Base-by-base conservation (phyloP, 2,329 filamentous ascomycete species). In the Cladorrhinum sp. region DNA sequence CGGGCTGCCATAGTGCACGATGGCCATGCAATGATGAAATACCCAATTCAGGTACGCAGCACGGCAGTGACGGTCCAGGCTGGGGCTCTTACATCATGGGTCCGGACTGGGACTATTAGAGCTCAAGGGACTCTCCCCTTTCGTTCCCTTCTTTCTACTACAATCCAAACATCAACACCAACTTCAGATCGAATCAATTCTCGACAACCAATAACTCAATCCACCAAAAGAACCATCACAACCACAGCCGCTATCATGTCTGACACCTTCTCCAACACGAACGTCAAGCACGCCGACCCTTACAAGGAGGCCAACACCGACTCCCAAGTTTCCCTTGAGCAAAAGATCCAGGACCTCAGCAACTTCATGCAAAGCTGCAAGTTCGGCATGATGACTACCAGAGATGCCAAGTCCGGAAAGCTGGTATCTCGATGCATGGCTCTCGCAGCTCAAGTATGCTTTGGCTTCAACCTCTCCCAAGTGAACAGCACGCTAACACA, bases 351-450 rank as follows among this genome's bases (percentile, higher is more conserved):
- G 61, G 90, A 90, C 62, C 82, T 96, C 41, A 78, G 81, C 68
- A 77, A 79, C 13, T 96, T 96, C 74, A 83, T 91, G 71, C 81
- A 84, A 38, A 80, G 81, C 64, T 84, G 82, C 79, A 96, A 96
- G 77, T 96, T 92, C 72, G 90, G 89, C 74, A 91, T 96, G 88
- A 87, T 96, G 85, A 95, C 92, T 8, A 96, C 92, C 22, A 82
- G 87, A 54, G 86, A 88, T 53, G 78, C 82, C 1, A 79, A 81
- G 36, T 84, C 81, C 0, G 88, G 87, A 12, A 80, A 86, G 54
- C 78, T 96, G 13, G 86, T 89, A 3, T 93, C 89, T n/a, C 82
- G 92, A 65, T 91, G 88, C 74, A 96, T 96, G 92, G 90, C 90
- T 4, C 74, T 96, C 13, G 90, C 91, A 16, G 91, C 85, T 13